Percentiles rank a stretch among this genome's conserved stretches.
Evolutionary conservation across 192 early-diverging fungal species (phyloP).

Genomic region (Geranomyces variabilis): DNA sequence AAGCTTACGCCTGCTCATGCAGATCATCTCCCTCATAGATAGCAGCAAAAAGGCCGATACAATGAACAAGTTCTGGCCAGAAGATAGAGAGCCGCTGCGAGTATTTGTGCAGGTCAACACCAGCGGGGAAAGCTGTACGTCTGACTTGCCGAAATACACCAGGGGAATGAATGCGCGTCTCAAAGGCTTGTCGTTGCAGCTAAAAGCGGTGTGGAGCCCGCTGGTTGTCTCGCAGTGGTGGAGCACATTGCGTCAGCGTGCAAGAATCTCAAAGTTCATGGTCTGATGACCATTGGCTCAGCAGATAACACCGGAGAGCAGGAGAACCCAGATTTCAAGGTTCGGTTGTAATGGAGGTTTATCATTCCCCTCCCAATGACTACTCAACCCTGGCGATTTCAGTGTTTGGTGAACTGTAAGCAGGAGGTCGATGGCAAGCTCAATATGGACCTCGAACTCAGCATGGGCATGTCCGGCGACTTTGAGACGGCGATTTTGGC

Average conservation of each 20-base stretch:
- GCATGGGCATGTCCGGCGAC: constrained; percentile 99
- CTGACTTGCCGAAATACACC: not conserved
- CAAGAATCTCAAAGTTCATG: constrained; percentile 68
- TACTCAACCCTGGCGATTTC: not conserved
- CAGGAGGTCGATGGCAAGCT: constrained; percentile 14
- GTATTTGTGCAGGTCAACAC: constrained; percentile 97
- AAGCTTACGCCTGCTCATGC: not conserved
- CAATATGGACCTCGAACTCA: constrained; percentile 66
- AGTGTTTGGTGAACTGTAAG: constrained; percentile 30
- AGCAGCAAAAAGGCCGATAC: constrained; percentile 78
- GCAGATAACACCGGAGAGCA: constrained; percentile 49
- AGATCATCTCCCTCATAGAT: constrained; percentile 46
- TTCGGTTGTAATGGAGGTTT: constrained; percentile 19
- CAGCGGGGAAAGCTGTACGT: constrained; percentile 79
- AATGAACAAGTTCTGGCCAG: constrained; percentile 76
- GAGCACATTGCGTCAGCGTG: constrained; percentile 70
- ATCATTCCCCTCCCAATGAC: too few species aligned
- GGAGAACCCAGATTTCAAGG: constrained; percentile 77
- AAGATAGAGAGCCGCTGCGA: constrained; percentile 59
- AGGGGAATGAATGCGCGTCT: too few species aligned
- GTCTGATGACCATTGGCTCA: constrained; percentile 97
- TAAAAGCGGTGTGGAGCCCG: constrained; percentile 77
- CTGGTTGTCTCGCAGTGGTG: constrained; percentile 58
- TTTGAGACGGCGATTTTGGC: constrained; percentile 80
- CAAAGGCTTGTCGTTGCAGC: constrained; percentile 39